A percentile compares a stretch with the other conserved stretches of the same genome.
phyloP scores from a whole-genome alignment of 495 filamentous ascomycete species.

The Achaetomiella virescens region DNA sequence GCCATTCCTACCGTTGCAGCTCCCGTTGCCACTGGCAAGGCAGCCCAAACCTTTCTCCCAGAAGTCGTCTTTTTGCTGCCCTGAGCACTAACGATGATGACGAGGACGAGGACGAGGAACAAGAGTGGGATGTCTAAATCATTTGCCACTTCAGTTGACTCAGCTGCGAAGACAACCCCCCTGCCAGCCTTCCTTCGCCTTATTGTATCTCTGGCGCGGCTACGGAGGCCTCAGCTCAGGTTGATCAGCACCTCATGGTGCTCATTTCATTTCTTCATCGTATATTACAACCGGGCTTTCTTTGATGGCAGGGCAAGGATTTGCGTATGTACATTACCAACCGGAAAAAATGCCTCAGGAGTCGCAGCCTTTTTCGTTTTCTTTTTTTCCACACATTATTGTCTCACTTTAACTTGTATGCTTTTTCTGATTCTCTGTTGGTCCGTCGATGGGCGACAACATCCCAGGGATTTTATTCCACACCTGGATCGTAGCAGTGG shows the following conservation, averaged over 20 bases:
- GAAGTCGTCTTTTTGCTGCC: constrained; percentile 45
- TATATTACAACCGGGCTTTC: constrained; percentile 7
- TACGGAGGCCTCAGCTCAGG: neutral
- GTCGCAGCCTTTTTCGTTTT: constrained; percentile 3
- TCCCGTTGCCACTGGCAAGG: neutral
- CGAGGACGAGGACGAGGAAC: constrained; percentile 37
- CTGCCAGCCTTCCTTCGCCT: neutral
- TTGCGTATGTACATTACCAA: constrained; percentile 23
- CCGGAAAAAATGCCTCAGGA: constrained; percentile 15
- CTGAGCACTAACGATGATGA: constrained; percentile 31
- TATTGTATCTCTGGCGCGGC: neutral
- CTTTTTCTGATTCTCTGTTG: neutral
- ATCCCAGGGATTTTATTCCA: too few relatives aligned
- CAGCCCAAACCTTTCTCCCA: constrained; percentile 28
- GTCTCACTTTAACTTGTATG: neutral
- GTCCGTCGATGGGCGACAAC: too few relatives aligned
- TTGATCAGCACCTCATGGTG: neutral
- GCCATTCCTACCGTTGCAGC: constrained; percentile 7
- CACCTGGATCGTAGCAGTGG: neutral
- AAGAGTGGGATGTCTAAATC: constrained; percentile 46
- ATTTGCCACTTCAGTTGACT: too few relatives aligned
- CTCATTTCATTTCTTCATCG: neutral
- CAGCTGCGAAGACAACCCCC: too few relatives aligned
- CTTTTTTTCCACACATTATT: neutral
- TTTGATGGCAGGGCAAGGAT: constrained; percentile 20